Base-by-base conservation (phyloP, 164 flowering plant species). In the Annona squamosa region DNA sequence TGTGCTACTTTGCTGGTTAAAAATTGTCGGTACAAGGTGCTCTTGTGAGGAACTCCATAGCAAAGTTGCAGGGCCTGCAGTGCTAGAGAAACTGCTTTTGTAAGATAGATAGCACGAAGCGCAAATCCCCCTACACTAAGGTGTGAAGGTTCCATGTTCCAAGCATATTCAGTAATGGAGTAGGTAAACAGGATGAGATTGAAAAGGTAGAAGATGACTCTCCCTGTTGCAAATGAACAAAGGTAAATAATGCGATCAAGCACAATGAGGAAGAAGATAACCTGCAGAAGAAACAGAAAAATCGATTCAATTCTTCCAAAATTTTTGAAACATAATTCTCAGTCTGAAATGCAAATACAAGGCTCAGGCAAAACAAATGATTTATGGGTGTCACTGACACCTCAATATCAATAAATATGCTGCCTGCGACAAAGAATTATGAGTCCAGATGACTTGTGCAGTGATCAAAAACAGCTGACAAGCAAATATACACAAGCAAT, bases 231-330 rank as follows among this genome's bases (percentile, higher is more conserved):
- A 82, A 92, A 92, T 76, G 99, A 96, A 74, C 97, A 91, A 56
- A 96, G 97, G 74, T 96, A 96, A 67, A 96, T 89, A 52, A 91
- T 77, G 19, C 99, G 99, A 80, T 96, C 99, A 78, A 96, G 87
- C 77, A 96, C 97, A 72, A 89, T 96, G 84, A 96, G 77, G 90
- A 93, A 96, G 77, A 96, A 96, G 75, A 96, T 89, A 7, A 82
- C 68, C 99, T 93, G 93, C 86, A 84, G 5, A 16, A 73, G 57
- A 26, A 41, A 64, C 4, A 64, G 42, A 37, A 43, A 64, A 64
- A 19, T 19, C 7, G 9, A 42, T 66, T 7, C 68, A 66, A 10
- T 42, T 66, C 45, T 13, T 66, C 46, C 42, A 66, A 46, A 46
- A 7, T 37, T 17, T 6, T 37, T n/a, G 43, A 66, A 2, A 66